Evolutionary conservation across 2,329 filamentous ascomycete species (phyloP), one percentile per base, ranked within the genome.

Genomic region (Cladosporium sp.): DNA sequence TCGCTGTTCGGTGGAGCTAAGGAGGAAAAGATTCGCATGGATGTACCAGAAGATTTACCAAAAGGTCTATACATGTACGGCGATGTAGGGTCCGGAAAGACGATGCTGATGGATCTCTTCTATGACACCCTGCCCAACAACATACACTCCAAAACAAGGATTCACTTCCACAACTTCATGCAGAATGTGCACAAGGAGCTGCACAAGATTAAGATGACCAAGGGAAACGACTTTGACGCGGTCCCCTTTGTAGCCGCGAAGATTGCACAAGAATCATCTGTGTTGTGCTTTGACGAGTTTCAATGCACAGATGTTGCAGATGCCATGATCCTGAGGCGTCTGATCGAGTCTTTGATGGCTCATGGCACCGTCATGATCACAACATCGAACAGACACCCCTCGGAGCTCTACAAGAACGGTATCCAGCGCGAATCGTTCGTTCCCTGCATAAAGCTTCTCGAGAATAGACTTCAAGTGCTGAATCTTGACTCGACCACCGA

Each of bases 161-260:
- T 99, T 69, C 94, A 99, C 78, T 99, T 99, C 76, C 92, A 97
- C 79, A 96, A 96, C 74, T 99, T 99, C 79, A 99, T 99, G 94
- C 94, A 97, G 74, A 90, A 96, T 73, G 88, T 97, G 51, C 94
- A 99, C 77, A 91, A 88, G 73, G 84, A 93, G 61, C 78, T 97
- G 68, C 94, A 97, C 78, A 86, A 85, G 71, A 87, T 96, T 76
- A 97, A 96, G 78, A 88, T 94, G 83, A 78, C 87, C 67, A 85
- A 96, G 72, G 94, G 94, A 30, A 92, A 87, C 70, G 92, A 97
- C 66, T 83, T 96, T 39, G 94, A 99, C 73, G 90, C 86, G 0
- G 84, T 97, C 45, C 93, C 93, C 0, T 94, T 95, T 71, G 88
- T 97, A 17, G 93, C 93, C 2, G 94, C 93, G n/a, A 88, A 94